Conservation (phyloP, 75 land plant species). For the Picea glauca region DNA sequence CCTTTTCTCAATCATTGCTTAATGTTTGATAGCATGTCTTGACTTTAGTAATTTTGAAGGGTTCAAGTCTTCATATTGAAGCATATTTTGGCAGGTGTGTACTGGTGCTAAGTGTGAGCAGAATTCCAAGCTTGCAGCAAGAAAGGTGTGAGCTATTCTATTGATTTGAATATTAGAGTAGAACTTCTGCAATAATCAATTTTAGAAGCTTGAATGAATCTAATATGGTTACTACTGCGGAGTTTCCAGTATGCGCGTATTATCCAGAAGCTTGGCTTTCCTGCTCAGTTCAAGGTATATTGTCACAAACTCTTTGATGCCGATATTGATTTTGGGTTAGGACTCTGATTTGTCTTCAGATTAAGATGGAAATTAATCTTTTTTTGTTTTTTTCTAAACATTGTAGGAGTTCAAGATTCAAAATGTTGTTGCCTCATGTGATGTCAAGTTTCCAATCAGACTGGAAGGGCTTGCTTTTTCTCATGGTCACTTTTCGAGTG, state of each 20-base stretch:
- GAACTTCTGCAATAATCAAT: not conserved
- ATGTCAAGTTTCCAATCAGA: conserved; percentile 91
- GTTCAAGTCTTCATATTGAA: not conserved
- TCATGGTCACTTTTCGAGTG: conserved; percentile 88
- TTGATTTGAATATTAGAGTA: not conserved
- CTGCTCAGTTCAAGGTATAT: conserved; percentile 88
- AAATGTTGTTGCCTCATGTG: conserved; percentile 91
- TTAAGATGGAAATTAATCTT: not conserved
- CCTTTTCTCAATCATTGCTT: no score
- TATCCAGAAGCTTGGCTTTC: conserved; percentile 92
- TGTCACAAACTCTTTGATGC: not conserved
- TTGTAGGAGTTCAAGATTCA: conserved; percentile 93
- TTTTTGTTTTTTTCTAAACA: not conserved
- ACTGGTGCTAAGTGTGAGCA: conserved; percentile 83
- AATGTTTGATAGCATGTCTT: no score
- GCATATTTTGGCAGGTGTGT: conserved; percentile 41
- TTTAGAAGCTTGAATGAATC: not conserved
- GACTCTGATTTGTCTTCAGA: not conserved
- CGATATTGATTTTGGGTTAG: not conserved
- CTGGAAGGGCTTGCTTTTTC: conserved; percentile 84
- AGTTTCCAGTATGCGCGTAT: conserved; percentile 85
- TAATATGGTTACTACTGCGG: not conserved
- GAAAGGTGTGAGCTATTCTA: conserved; percentile 47
- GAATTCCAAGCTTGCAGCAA: conserved; percentile 64
- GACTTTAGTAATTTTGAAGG: no score